Base-by-base conservation (phyloP, 2,329 filamentous ascomycete genomes). In the Scytalidium lignicola region DNA sequence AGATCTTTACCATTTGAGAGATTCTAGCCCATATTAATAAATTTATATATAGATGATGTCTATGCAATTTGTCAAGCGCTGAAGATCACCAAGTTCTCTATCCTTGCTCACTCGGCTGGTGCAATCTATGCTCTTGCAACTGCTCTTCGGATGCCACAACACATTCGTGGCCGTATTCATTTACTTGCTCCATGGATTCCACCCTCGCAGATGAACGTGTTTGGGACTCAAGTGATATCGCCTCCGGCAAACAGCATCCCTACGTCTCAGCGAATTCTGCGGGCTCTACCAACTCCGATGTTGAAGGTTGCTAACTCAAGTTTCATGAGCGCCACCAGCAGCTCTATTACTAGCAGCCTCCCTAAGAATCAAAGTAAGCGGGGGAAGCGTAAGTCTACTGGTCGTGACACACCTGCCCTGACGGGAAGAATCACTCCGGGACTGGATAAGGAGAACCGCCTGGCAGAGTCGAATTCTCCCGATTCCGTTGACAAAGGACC, bases 51-150 rank as follows among this genome's bases (percentile, higher is more conserved):
- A 80, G 78, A 81, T 62, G 93, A 99, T 67, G 90, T 99, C 13
- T 88, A 95, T 51, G 86, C 91, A 46, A 95, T 99, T 51, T 99
- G 93, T 66, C 89, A 96, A 62, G 76, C 87, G 13, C 76, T 99
- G 41, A 91, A 90, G 58, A 95, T 99, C 55, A 93, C 86, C 10
- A 95, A 96, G 58, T 99, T 99, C 65, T 97, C 92, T 6, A 88
- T 99, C 18, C 78, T 99, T 1, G 93, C 93, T 2, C 93, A 99
- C 67, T 97, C 92, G 1, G 93, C 93, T 1, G 93, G 93, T 15
- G 92, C 93, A n/a, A 95, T 99, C 46, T 99, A 99, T 64, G 93
- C 93, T 2, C 79, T 99, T 17, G 93, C 93, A 0, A 97, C 93
- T 0, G 93, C 93, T 0, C 75, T 99, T 41, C 88, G 93, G 41